Evolutionary conservation across 2,329 filamentous ascomycete genomes (phyloP), one percentile per base, ranked within the genome.

Genomic region (Apiospora rasikravindrae): DNA sequence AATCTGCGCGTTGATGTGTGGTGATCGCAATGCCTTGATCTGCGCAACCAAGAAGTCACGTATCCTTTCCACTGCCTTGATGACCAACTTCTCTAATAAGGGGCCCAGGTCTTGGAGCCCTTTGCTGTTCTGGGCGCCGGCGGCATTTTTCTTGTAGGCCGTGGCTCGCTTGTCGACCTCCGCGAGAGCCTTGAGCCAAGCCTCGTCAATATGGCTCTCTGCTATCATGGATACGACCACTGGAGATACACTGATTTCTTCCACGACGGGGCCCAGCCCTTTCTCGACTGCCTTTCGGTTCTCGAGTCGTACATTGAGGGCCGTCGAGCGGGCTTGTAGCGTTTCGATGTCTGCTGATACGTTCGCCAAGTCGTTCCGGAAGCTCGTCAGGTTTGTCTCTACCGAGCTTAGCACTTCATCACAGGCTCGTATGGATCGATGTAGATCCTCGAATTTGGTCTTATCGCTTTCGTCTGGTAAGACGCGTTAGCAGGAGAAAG

Each of bases 341-440:
- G 92, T 95, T 83, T 99, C 96, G 69, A 99, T 99, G 80, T 99
- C 96, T 8, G 95, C 92, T 1, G 96, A 98, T 16, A 99, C 96
- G 19, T 91, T 90, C 11, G 94, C 96, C 14, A 99, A 89, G 81
- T 99, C 97, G 73, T 95, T 93, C 80, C 97, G 95, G 80, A 99
- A 99, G 81, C 92, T 96, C 49, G 93, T 93, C 70, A 99, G 87
- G 80, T 98, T 98, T 44, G 90, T 91, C 84, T 99, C 96, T 71
- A 99, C 96, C 0, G 95, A 98, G 82, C 92, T 93, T 66, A 98
- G 88, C 69, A 98, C 94, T 80, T 97, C 93, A 82, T 99, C 96
- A 84, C 96, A 99, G 69, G 94, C 93, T 80, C 87, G 83, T 78
- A 99, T 98, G 4, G 95, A 97, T 78, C 89, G 90, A 82, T 98